Conservation (phyloP, 371 early-diverging fungal genomes). For the Mucor mucedo region DNA sequence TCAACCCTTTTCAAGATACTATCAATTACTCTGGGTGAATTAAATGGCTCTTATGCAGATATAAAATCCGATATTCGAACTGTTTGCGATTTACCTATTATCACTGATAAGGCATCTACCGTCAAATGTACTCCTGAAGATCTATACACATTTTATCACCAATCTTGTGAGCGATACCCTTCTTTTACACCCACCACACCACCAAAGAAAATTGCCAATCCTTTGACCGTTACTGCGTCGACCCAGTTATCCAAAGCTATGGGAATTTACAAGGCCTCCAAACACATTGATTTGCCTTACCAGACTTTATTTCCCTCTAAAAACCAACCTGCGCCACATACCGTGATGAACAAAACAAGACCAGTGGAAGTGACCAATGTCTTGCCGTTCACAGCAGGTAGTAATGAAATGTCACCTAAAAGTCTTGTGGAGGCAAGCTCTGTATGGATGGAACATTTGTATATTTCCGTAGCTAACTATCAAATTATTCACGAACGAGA, state of each 20-base stretch:
- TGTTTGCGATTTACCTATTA: slow-evolving; percentile 47
- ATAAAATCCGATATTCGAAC: slow-evolving; percentile 57
- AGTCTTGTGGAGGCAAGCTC: slow-evolving; percentile 66
- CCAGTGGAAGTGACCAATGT: neutral
- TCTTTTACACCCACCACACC: slow-evolving; percentile 48
- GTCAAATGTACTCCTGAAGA: slow-evolving; percentile 75
- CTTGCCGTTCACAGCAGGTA: slow-evolving; percentile 48
- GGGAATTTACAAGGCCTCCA: slow-evolving; percentile 39
- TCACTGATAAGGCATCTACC: slow-evolving; percentile 3
- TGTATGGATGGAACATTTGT: slow-evolving; percentile 64
- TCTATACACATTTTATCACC: slow-evolving; percentile 60
- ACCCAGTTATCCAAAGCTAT: slow-evolving; percentile 32
- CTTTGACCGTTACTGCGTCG: slow-evolving; percentile 14
- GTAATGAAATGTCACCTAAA: slow-evolving; percentile 50
- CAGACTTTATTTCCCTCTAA: slow-evolving; percentile 53
- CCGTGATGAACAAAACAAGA: neutral
- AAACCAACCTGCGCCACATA: slow-evolving; percentile 11
- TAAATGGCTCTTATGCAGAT: slow-evolving; percentile 40
- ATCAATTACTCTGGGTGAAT: slow-evolving; percentile 63
- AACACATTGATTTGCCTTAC: slow-evolving; percentile 41
- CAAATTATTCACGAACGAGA: slow-evolving; percentile 68
- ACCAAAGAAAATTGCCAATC: neutral
- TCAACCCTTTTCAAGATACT: slow-evolving; percentile 73
- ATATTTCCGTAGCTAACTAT: slow-evolving; percentile 60
- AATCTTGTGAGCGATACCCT: slow-evolving; percentile 65